phyloP scores from a whole-genome alignment of 208 protist genomes.

The Trypanosoma rangeli region DNA sequence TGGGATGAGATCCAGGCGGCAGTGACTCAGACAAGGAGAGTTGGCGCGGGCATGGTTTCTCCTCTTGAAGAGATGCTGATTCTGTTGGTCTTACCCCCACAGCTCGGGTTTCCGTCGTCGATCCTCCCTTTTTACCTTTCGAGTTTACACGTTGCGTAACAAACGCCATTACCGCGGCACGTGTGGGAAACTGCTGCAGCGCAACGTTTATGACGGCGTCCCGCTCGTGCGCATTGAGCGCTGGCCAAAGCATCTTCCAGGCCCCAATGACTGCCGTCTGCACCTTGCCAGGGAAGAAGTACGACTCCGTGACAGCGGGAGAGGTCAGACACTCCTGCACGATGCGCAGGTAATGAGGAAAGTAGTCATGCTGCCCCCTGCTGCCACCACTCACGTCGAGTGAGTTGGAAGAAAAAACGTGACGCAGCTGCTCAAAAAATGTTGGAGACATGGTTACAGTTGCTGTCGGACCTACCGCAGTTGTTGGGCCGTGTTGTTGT shows the following conservation, averaged over 20 bases:
- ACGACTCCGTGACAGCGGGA: conserved; percentile 32
- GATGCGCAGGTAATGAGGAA: conserved; percentile 13
- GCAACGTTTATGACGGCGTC: conserved; percentile 39
- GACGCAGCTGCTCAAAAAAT: conserved; percentile 25
- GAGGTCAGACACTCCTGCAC: conserved; percentile 16
- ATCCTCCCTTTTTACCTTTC: not conserved
- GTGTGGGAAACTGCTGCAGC: conserved; percentile 47
- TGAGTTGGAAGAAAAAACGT: conserved; percentile 1
- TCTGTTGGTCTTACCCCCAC: conserved; percentile 1
- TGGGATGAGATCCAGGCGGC: conserved; percentile 61
- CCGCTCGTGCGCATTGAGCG: conserved; percentile 35
- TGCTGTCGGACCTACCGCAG: not conserved
- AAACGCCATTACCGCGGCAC: conserved; percentile 32
- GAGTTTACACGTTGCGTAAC: conserved; percentile 27
- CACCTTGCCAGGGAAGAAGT: conserved; percentile 69
- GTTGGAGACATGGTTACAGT: conserved; percentile 18
- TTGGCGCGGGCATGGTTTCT: not conserved
- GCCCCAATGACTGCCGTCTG: conserved; percentile 57
- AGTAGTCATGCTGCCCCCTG: conserved; percentile 14
- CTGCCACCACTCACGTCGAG: not conserved
- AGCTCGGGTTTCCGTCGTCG: not conserved
- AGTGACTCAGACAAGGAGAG: conserved; percentile 33
- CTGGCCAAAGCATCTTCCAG: conserved; percentile 51
- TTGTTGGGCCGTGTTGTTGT: not conserved
- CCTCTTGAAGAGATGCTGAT: conserved; percentile 1